Evolutionary conservation across 441 rosid species (phyloP), one percentile per base, ranked within the genome.

Genomic region (Cnidoscolus chayamansa): DNA sequence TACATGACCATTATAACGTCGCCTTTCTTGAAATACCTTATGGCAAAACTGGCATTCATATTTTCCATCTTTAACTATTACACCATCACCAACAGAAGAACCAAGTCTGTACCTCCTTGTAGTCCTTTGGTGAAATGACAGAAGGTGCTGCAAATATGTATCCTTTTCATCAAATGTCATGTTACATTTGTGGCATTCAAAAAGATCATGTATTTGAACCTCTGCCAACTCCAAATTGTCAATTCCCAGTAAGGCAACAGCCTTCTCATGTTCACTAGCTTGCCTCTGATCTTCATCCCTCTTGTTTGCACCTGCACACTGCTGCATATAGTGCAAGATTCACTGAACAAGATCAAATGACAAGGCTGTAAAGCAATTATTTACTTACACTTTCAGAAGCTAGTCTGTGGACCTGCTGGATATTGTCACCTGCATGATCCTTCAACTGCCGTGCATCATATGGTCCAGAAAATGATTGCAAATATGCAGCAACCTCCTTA

Each of bases 21-120:
- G 92, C 77, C 92, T 85, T 76, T 90, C 95, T 25, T 85, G 81
- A 64, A 90, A 90, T 17, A 84, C 86, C 79, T 90, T 88, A 74
- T 88, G 63, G 81, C 92, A 88, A 72, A 90, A 88, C 76, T 88
- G 95, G 77, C 95, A 90, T 81, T 90, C 92, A 72, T 80, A 90
- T 75, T 90, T 90, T 37, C 91, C 93, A 73, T 88, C 89, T 75
- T 84, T 88, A 75, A 88, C 73, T 71, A 88, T 88, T 40, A 88
- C 91, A 55, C 90, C 92, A 76, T 88, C 93, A 54, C 91, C 92
- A 70, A 88, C 92, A 62, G 96, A 85, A 64, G 90, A 88, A 70
- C 94, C 96, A 49, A 85, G 83, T 72, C 63, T 59, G 31, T 59
- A 59, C 63, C 63, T 59, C 63, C 63, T 30, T 59, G 63, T 59